Percentiles rank a stretch among this genome's conserved stretches.
These are phyloP conservation scores for Eucommia ulmoides DNA, from an alignment of 257 asterid genomes.

Conservation along the genomic window DNA sequence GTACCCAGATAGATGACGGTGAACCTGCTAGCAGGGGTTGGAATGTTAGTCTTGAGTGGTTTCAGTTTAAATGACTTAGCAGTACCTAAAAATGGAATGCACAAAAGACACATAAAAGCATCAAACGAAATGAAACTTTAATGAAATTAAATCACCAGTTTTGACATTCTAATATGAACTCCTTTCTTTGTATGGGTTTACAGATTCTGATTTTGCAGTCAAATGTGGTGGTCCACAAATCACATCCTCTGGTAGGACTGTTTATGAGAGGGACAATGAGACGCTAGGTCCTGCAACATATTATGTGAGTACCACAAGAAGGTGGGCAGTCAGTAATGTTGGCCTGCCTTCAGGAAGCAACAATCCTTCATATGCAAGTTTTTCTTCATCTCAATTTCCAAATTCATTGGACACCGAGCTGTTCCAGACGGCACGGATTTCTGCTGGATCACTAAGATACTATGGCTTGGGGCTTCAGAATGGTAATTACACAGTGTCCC, in stretches of 20 bases:
- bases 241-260: constrained; percentile 21
- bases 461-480: constrained; percentile 72
- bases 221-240: constrained; percentile 61
- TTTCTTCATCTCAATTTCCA: constrained; percentile 20
- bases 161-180: too few relatives aligned
- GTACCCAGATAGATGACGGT: too few relatives aligned
- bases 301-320: constrained; percentile 22
- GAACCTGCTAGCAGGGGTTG: too few relatives aligned
- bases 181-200: constrained; percentile 9
- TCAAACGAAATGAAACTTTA: too few relatives aligned
- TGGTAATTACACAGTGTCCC: constrained; percentile 62
- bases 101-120: too few relatives aligned
- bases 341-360: constrained; percentile 43
- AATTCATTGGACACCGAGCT: constrained; percentile 48
- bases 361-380: constrained; percentile 20
- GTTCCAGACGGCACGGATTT: constrained; percentile 47
- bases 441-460: constrained; percentile 77
- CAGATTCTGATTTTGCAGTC: constrained; percentile 60
- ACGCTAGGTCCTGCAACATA: constrained; percentile 66
- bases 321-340: constrained; percentile 83
- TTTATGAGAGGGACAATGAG: constrained; percentile 39
- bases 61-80: too few relatives aligned
- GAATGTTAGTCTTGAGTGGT: too few relatives aligned
- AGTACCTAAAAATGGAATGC: too few relatives aligned
- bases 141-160: too few relatives aligned